Base-by-base conservation (phyloP, 257 asterid species). In the Jaltomata sinuosa region DNA sequence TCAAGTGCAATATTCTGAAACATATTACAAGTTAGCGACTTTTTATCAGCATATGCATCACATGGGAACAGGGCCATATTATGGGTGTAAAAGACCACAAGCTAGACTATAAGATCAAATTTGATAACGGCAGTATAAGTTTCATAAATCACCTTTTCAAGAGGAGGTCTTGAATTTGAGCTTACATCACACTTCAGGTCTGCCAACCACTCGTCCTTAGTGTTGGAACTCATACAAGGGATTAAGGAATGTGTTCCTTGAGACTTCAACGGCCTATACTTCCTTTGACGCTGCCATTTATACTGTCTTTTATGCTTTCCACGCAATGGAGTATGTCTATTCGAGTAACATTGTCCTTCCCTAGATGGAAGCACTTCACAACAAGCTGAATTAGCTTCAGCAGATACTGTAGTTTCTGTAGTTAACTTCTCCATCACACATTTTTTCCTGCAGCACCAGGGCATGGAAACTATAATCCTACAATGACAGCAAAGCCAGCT, bases 201-300 rank as follows among this genome's bases (percentile, higher is more conserved):
- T 25, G 14, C 61, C 38, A 29, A 16, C 8, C 45, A 69, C 22
- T 18, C 36, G 14, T 65, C n/a, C 45, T 67, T 47, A 16, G 79
- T 16, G 62, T 27, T 47, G 27, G 22, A 83, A 67, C 29, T 84
- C 62, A 54, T 65, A 81, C 89, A 82, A n/a, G 88, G 87, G 84
- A 80, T 76, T 86, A 84, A 85, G 82, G 90, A 84, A 81, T 80
- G 80, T 38, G 76, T 77, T 84, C 76, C 91, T 77, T 81, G 87
- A 85, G 53, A 83, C 69, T 84, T 72, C 87, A 89, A 90, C 87
- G 84, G 91, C 84, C 85, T 82, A 55, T 69, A 88, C 82, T 92
- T 92, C 88, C 93, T 91, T 36, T 78, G 90, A 19, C 97, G 95
- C 87, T 88, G 94, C 98, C 97, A 91, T 67, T 91, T 84, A 84